Conservation (phyloP, 108 stramenopile species). For the Fistulifera pelliculosa region DNA sequence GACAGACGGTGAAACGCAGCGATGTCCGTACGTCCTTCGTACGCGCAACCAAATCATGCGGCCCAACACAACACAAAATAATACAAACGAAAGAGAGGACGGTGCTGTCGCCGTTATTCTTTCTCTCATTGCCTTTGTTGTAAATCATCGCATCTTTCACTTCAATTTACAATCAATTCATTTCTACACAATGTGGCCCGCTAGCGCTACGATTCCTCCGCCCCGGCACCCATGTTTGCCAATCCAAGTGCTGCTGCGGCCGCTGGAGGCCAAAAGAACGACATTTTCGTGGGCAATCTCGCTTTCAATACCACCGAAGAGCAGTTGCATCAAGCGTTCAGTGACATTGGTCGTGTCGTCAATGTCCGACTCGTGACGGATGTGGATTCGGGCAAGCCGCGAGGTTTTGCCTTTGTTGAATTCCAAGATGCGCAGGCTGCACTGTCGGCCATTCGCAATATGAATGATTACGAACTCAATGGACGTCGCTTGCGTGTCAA, state of each 20-base stretch:
- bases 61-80: too few relatives aligned
- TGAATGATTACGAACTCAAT: constrained; percentile 94
- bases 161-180: too few relatives aligned
- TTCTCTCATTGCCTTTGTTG: too few relatives aligned
- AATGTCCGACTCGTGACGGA: constrained; percentile 90
- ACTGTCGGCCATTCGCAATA: constrained; percentile 90
- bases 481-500: constrained; percentile 88
- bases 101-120: too few relatives aligned
- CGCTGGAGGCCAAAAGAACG: constrained; percentile 9
- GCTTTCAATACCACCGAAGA: constrained; percentile 92
- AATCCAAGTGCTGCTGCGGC: not conserved
- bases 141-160: too few relatives aligned
- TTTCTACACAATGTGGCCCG: too few relatives aligned
- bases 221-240: too few relatives aligned
- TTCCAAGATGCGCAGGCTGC: constrained; percentile 94
- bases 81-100: too few relatives aligned
- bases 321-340: constrained; percentile 78
- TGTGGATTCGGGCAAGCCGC: constrained; percentile 86
- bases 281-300: constrained; percentile 82
- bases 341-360: constrained; percentile 82
- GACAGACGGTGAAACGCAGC: too few relatives aligned
- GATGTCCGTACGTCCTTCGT: too few relatives aligned
- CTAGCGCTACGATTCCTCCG: too few relatives aligned
- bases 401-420: constrained; percentile 96
- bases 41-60: too few relatives aligned